These are phyloP conservation scores for Athelia psychrophila DNA, from an alignment of 1,284 basidiomycete species.

Conservation along the genomic window DNA sequence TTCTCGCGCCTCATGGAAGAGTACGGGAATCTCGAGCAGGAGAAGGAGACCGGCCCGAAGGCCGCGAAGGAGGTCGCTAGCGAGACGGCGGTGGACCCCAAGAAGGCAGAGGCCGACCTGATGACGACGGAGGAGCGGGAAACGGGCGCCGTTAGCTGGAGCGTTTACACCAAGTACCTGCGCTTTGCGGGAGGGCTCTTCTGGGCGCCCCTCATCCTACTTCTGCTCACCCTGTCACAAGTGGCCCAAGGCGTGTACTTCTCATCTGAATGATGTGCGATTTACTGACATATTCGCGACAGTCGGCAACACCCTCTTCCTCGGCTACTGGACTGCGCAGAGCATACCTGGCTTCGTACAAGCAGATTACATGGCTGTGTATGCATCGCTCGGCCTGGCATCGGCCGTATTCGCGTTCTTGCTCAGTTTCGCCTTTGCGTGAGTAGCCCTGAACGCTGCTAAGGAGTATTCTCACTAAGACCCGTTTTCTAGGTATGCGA, in stretches of 20 bases:
- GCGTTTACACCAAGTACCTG: slow-evolving; percentile 37
- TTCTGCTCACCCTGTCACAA: slow-evolving; percentile 34
- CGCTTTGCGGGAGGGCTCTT: slow-evolving; percentile 29
- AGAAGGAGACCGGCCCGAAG: slow-evolving; percentile 11
- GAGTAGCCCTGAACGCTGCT: slow-evolving; percentile 13
- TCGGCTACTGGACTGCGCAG: slow-evolving; percentile 46
- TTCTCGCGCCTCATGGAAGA: slow-evolving; percentile 45
- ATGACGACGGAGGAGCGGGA: slow-evolving; percentile 32
- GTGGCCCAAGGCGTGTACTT: slow-evolving; percentile 32
- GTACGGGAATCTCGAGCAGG: slow-evolving; percentile 32
- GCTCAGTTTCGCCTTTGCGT: slow-evolving; percentile 53
- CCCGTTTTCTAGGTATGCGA: slow-evolving; percentile 43
- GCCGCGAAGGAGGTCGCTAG: slow-evolving; percentile 5
- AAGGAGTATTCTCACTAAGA: neutral
- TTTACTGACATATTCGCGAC: too few relatives aligned
- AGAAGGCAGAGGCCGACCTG: slow-evolving; percentile 25
- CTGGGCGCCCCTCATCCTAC: slow-evolving; percentile 41
- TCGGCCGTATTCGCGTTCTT: slow-evolving; percentile 56
- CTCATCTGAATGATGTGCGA: too few relatives aligned
- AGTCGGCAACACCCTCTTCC: slow-evolving; percentile 45
- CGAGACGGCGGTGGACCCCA: slow-evolving; percentile 14
- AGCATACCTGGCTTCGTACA: slow-evolving; percentile 47
- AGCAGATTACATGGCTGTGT: slow-evolving; percentile 69
- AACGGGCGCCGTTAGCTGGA: slow-evolving; percentile 26
- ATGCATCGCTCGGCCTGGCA: slow-evolving; percentile 56